Conservation (phyloP, 257 asterid genomes). For the Verbascum thapsus region DNA sequence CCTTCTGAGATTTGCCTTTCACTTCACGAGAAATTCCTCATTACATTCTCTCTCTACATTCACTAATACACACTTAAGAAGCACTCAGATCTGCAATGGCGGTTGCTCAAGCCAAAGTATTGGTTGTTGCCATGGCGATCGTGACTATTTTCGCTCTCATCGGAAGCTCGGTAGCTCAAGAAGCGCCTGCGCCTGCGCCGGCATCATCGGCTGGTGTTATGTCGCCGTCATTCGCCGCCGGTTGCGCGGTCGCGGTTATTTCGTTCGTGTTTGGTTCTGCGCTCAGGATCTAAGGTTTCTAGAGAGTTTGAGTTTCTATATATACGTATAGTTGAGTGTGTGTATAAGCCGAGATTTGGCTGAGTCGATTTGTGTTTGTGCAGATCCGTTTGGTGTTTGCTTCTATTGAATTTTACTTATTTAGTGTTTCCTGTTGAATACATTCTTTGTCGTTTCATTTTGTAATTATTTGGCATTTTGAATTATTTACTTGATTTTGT, state of each 20-base stretch:
- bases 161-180: constrained; percentile 46
- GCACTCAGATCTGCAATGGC: constrained; percentile 45
- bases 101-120: constrained; percentile 25
- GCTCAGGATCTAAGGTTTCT: constrained; percentile 47
- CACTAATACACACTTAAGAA: background rate
- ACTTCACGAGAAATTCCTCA: background rate
- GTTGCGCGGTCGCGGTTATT: constrained; percentile 38
- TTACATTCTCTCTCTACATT: background rate
- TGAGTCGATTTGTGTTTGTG: constrained; percentile 31
- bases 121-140: constrained; percentile 31
- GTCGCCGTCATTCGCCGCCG: constrained; percentile 47
- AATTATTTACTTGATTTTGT: background rate
- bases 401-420: constrained; percentile 11
- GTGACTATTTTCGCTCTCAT: constrained; percentile 39
- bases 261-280: constrained; percentile 58
- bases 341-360: constrained; percentile 21
- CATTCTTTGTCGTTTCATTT: too few relatives aligned
- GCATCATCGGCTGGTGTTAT: constrained; percentile 44
- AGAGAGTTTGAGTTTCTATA: background rate
- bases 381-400: constrained; percentile 30
- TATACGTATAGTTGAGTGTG: constrained; percentile 3
- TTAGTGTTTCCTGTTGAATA: constrained; percentile 24
- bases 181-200: constrained; percentile 58
- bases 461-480: constrained; percentile 12
- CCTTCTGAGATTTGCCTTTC: constrained; percentile 4